Evolutionary conservation across 1,139 yeast genomes (phyloP).

Genomic region (Saccharomyces hybrid): DNA sequence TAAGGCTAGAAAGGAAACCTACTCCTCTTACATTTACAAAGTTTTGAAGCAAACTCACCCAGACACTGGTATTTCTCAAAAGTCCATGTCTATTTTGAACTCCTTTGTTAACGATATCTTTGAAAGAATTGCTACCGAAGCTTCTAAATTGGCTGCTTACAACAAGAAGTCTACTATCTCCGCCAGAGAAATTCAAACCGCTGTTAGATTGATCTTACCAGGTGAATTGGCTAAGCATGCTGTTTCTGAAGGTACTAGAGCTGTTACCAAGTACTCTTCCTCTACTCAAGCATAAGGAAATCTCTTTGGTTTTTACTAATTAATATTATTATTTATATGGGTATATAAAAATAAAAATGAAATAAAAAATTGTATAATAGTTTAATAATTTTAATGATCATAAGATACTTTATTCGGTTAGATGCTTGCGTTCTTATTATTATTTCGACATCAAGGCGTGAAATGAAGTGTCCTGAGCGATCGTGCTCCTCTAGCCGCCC

Average conservation of each 20-base stretch:
- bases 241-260: conserved; percentile 98
- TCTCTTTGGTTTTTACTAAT: background rate
- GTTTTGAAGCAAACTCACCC: conserved; percentile 98
- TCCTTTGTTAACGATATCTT: conserved; percentile 95
- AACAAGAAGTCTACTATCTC: conserved; percentile 98
- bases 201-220: conserved; percentile 97
- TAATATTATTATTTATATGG: conserved; percentile 5
- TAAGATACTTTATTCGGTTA: background rate
- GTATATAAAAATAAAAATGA: conserved; percentile 8
- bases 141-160: conserved; percentile 98
- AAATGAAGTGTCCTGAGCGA: too few relatives aligned
- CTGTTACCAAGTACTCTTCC: conserved; percentile 98
- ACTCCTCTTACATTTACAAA: conserved; percentile 97
- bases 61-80: conserved; percentile 98
- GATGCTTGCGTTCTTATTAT: background rate
- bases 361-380: conserved; percentile 2
- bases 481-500: too few relatives aligned
- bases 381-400: background rate
- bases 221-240: conserved; percentile 99
- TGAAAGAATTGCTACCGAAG: conserved; percentile 95
- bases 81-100: conserved; percentile 99
- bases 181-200: conserved; percentile 98
- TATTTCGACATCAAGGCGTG: background rate
- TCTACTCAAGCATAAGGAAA: conserved; percentile 35
- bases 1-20: conserved; percentile 97